Conservation (phyloP, 202 grass and related monocot genomes). For the Zizania palustris region DNA sequence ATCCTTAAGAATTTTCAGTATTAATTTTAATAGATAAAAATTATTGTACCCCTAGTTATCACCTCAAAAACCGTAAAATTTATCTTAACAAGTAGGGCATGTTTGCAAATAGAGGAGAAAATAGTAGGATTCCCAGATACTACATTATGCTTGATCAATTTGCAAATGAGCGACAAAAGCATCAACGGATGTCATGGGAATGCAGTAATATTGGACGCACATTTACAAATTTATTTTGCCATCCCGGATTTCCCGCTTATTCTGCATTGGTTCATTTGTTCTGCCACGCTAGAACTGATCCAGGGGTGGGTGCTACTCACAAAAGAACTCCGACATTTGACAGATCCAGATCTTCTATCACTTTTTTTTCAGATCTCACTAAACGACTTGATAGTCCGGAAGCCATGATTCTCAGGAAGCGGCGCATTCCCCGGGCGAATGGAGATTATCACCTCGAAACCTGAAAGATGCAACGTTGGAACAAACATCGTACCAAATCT, state of each 20-base stretch:
- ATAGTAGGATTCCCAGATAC: too few species aligned
- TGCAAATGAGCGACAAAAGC: not conserved
- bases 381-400: conserved; percentile 74
- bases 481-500: not conserved
- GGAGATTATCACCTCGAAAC: conserved; percentile 72
- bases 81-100: too few species aligned
- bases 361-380: conserved; percentile 51
- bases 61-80: too few species aligned
- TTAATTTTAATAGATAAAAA: too few species aligned
- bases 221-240: conserved; percentile 31
- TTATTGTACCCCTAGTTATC: too few species aligned
- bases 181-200: not conserved
- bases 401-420: conserved; percentile 73
- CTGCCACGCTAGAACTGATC: conserved; percentile 7
- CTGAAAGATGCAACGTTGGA: conserved; percentile 42
- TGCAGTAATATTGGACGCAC: not conserved
- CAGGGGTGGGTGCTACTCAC: not conserved
- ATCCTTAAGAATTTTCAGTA: too few species aligned
- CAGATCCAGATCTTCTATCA: not conserved
- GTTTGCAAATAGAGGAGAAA: too few species aligned
- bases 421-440: conserved; percentile 74
- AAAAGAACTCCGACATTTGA: not conserved
- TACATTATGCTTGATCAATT: too few species aligned
- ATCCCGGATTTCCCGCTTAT: conserved; percentile 10
- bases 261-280: not conserved